Base-by-base conservation (phyloP, 2,329 filamentous ascomycete genomes). In the Fusarium bulbicola region DNA sequence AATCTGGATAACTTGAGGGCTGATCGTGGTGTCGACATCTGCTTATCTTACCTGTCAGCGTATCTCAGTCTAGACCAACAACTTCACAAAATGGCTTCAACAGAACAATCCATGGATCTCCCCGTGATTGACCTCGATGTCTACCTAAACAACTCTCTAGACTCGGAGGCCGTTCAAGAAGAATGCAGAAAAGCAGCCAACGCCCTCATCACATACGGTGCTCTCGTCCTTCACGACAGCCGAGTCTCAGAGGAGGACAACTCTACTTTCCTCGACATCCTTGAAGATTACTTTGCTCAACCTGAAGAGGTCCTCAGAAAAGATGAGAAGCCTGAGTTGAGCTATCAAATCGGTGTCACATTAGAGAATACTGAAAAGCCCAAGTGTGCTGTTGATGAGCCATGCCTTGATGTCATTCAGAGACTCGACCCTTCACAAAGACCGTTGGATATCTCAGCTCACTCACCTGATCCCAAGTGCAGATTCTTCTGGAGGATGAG, bases 221-320 rank as follows among this genome's bases (percentile, higher is more conserved):
- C 89, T 14, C 84, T 91, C 26, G 83, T 91, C 30, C 84, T 90
- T 50, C 89, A 89, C 81, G 89, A 90, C 81, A 86, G 86, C 58
- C 88, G 89, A 70, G 88, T 90, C 18, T 83, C 86, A 24, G 86
- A 88, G 74, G 74, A 80, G 6, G 86, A 89, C 80, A 91, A 91
- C 81, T 81, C 82, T 32, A 80, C 82, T 60, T 91, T 91, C 74
- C 86, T 91, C 63, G 88, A 91, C 79, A 83, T 91, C 42, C 85
- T 90, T n/a, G 89, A 91, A 80, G 88, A 90, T 82, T 91, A 91
- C 83, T 91, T 91, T 76, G 88, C 87, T 39, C 89, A 90, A 79
- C 86, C 88, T 21, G 81, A 82, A 24, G 83, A 79, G 14, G 79
- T 77, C 6, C 83, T 90, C 40, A 79, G 79, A 54, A 78, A 77